These are phyloP conservation scores for Pichia norvegensis DNA, from an alignment of 1,139 yeast species.

Conservation along the genomic window DNA sequence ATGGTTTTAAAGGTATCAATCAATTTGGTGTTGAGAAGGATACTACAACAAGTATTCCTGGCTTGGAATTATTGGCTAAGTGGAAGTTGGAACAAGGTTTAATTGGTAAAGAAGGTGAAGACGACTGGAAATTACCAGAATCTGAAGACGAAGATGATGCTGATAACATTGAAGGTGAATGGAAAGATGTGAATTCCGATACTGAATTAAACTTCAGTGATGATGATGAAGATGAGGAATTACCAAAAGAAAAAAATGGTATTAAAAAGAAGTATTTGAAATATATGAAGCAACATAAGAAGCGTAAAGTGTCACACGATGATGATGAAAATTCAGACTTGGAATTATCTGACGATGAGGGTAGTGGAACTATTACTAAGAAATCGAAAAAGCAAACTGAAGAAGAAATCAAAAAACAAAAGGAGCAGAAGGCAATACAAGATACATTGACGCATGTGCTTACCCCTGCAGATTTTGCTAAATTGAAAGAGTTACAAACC, in stretches of 20 bases:
- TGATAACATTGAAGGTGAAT: constrained; percentile 54
- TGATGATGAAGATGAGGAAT: constrained; percentile 36
- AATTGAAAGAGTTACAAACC: constrained; percentile 74
- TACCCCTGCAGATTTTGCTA: constrained; percentile 97
- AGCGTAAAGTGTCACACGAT: constrained; percentile 22
- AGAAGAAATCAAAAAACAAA: constrained; percentile 21
- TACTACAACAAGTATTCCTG: constrained; percentile 67
- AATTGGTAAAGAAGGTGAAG: constrained; percentile 34
- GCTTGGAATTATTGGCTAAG: constrained; percentile 78
- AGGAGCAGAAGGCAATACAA: constrained; percentile 42
- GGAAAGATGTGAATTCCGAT: constrained; percentile 54
- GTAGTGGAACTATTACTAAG: constrained; percentile 24
- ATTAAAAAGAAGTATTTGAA: constrained; percentile 28
- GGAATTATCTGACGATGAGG: constrained; percentile 35
- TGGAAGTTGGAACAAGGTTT: constrained; percentile 75
- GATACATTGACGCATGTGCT: constrained; percentile 68
- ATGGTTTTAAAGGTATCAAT: constrained; percentile 37
- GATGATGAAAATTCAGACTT: constrained; percentile 37
- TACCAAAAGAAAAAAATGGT: constrained; percentile 37
- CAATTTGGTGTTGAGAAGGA: constrained; percentile 67
- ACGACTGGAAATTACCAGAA: constrained; percentile 38
- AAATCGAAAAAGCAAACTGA: constrained; percentile 29
- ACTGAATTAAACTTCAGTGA: constrained; percentile 49
- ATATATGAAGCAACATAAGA: constrained; percentile 28
- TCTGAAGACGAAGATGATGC: constrained; percentile 31